These are phyloP conservation scores for Colletotrichum sp. DNA, from an alignment of 2,329 filamentous ascomycete species.

Conservation along the genomic window DNA sequence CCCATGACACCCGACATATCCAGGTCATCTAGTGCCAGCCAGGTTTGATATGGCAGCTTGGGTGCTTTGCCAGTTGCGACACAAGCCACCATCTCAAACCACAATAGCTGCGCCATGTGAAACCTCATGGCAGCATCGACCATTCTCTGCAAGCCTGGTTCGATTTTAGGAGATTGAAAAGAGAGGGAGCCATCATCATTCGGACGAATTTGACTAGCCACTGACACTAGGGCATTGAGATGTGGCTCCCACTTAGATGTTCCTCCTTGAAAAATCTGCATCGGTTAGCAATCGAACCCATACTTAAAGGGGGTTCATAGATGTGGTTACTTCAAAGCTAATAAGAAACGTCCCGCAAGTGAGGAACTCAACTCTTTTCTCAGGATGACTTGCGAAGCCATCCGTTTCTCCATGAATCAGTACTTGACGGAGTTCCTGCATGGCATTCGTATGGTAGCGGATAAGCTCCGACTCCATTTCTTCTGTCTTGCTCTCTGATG, in stretches of 20 bases:
- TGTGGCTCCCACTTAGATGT: constrained; percentile 11
- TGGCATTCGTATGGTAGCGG: constrained; percentile 27
- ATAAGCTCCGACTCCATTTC: constrained; percentile 24
- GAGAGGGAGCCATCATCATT: background rate
- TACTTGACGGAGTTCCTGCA: constrained; percentile 26
- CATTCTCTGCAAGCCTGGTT: background rate
- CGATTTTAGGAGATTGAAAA: background rate
- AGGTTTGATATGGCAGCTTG: background rate
- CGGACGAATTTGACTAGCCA: background rate
- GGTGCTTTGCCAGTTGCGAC: constrained; percentile 1
- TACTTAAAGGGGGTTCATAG: background rate
- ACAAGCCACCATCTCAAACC: constrained; percentile 13
- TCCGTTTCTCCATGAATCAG: constrained; percentile 3
- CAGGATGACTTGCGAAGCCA: constrained; percentile 1
- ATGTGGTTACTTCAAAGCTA: constrained; percentile 25
- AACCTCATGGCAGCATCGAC: constrained; percentile 13
- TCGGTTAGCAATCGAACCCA: background rate
- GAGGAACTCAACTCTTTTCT: constrained; percentile 28
- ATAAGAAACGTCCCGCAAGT: constrained; percentile 28
- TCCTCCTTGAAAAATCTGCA: constrained; percentile 14
- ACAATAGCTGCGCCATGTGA: constrained; percentile 9
- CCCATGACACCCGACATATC: constrained; percentile 15
- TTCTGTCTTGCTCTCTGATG: constrained; percentile 19
- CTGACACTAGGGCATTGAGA: constrained; percentile 1
- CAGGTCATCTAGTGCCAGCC: background rate